Base-by-base conservation (phyloP, 169 alveolate genomes). In the Cystoisospora suis region DNA sequence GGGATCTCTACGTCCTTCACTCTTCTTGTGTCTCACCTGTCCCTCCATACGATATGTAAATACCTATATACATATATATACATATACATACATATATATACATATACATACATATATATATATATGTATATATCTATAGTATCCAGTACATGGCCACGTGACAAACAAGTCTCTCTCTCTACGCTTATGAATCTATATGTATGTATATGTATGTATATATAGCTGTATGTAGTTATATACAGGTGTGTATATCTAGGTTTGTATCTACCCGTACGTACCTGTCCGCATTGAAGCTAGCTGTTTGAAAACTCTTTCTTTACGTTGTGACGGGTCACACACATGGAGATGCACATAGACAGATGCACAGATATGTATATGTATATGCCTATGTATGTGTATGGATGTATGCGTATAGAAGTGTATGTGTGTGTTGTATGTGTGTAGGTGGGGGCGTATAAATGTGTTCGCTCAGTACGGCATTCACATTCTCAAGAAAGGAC, bases 381-480 rank as follows among this genome's bases (percentile, higher is more conserved):
- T 20, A 7, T 65, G 42, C 29, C 65, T 53, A 53, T 53, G 65
- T 61, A 38, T 61, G 77, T 61, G 32, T 61, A 23, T 23, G 77
- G 36, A 23, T 15, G 77, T 23, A 38, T 61, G 32, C 77, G 77
- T 61, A 38, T 61, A 38, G 20, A 15, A 27, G 77, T 72, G 83
- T 72, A 32, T 34, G 83, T 34, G 83, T 72, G 44, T 38, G 9
- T 20, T 72, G 81, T 38, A 3, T 72, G 12, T 49, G 40, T 34
- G 93, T 65, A 90, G 95, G 29, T 93, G 95, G 95, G 95, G 95
- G 45, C 90, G 94, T 59, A 59, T 93, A 6, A 79, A 94, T 40
- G 69, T 95, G 42, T 92, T 95, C 46, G 92, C 94, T 36, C 95
- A 95, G 45, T 95, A 95, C 87, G 97, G 96, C 32, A 94, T 95